Conservation (phyloP, 768 basidiomycete species). For the Amanita inopinata region DNA sequence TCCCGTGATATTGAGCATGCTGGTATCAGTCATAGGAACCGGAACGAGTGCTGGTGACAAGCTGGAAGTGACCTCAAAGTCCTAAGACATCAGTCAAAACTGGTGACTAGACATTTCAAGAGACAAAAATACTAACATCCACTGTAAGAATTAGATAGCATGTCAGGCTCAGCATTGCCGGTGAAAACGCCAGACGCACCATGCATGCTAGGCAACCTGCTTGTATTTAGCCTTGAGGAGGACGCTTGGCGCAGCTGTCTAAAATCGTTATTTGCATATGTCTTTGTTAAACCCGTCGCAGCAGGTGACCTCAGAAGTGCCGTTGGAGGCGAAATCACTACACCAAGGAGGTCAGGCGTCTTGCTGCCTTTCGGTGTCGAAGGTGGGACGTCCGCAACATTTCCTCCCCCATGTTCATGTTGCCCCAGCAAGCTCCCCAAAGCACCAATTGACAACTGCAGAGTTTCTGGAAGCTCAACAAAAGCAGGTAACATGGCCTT, state of each 20-base stretch:
- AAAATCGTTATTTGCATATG: constrained; percentile 74
- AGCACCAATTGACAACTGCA: constrained; percentile 36
- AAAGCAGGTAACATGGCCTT: constrained; percentile 21
- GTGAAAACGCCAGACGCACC: constrained; percentile 24
- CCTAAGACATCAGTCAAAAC: not conserved
- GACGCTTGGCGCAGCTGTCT: constrained; percentile 61
- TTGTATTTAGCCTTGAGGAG: constrained; percentile 71
- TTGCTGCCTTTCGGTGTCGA: constrained; percentile 45
- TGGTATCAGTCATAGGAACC: constrained; percentile 3
- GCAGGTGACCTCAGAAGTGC: constrained; percentile 63
- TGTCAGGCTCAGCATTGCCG: not conserved
- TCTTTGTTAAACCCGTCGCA: constrained; percentile 74
- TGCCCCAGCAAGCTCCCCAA: constrained; percentile 38
- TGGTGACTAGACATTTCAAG: not conserved
- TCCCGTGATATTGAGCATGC: constrained; percentile 1
- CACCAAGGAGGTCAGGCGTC: constrained; percentile 49
- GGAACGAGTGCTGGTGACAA: constrained; percentile 3
- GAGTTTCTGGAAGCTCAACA: constrained; percentile 27
- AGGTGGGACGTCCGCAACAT: constrained; percentile 20
- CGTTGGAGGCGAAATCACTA: constrained; percentile 63
- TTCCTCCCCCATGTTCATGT: not conserved
- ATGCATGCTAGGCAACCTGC: constrained; percentile 79
- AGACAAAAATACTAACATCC: constrained; percentile 2
- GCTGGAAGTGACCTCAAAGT: constrained; percentile 7
- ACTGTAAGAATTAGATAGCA: not conserved